A percentile compares a stretch with the other conserved stretches of the same genome.
These are phyloP conservation scores for Ogataea sp. DNA, from an alignment of 805 yeast genomes.

Conservation along the genomic window DNA sequence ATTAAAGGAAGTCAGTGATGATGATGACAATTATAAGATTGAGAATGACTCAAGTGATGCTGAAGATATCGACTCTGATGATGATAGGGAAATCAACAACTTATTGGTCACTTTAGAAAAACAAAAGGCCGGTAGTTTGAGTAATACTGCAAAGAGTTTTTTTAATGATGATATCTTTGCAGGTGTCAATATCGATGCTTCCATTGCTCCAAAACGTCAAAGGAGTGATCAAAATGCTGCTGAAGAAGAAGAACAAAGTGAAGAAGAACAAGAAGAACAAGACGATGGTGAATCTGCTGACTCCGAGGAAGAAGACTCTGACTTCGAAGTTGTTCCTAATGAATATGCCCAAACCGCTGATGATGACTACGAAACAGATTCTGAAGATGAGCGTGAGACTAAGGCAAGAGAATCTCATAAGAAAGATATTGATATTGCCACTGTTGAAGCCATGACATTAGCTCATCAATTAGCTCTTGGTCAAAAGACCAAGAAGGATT, in stretches of 20 bases:
- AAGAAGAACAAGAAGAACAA: constrained; percentile 4
- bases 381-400: constrained; percentile 43
- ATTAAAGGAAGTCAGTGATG: constrained; percentile 11
- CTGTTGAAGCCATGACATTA: constrained; percentile 95
- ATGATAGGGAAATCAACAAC: constrained; percentile 59
- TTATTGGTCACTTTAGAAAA: constrained; percentile 45
- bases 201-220: constrained; percentile 10
- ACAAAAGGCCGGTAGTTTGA: constrained; percentile 38
- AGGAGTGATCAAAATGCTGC: constrained; percentile 1
- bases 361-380: constrained; percentile 33
- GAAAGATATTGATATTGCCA: constrained; percentile 71
- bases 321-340: constrained; percentile 41
- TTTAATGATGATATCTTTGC: constrained; percentile 49
- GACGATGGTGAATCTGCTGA: constrained; percentile 1
- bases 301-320: constrained; percentile 17
- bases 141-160: constrained; percentile 32
- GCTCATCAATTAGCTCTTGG: constrained; percentile 95
- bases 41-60: constrained; percentile 35
- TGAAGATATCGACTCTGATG: constrained; percentile 46
- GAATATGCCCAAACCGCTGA: constrained; percentile 27
- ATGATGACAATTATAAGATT: constrained; percentile 27
- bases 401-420: constrained; percentile 40
- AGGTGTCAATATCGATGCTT: constrained; percentile 29
- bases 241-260: constrained; percentile 9
- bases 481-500: constrained; percentile 73